These are phyloP conservation scores for Hanseniaspora mollemarum DNA, from an alignment of 805 yeast species.

Conservation along the genomic window DNA sequence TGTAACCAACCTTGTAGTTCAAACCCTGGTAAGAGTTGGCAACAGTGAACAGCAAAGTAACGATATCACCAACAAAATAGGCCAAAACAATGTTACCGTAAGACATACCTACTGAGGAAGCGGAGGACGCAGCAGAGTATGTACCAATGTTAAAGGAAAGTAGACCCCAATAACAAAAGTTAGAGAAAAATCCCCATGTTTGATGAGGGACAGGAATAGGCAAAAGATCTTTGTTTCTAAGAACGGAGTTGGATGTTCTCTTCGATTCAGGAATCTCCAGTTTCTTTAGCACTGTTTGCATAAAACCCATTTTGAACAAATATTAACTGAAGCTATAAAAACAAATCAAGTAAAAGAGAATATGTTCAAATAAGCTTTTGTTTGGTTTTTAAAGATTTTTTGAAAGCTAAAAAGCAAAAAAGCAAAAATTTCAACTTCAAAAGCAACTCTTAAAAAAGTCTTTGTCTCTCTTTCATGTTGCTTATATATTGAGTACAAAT, in stretches of 20 bases:
- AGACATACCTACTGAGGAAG: slow-evolving; percentile 36
- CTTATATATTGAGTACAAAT: too few relatives aligned
- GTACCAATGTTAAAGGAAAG: slow-evolving; percentile 37
- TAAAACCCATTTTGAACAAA: background rate
- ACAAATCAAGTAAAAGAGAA: too few relatives aligned
- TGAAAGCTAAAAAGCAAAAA: too few relatives aligned
- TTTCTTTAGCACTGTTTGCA: slow-evolving; percentile 14
- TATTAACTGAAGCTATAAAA: too few relatives aligned
- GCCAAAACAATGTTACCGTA: slow-evolving; percentile 39
- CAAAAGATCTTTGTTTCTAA: slow-evolving; percentile 30
- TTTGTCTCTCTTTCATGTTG: too few relatives aligned
- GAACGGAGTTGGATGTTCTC: slow-evolving; percentile 25
- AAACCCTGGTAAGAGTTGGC: slow-evolving; percentile 40
- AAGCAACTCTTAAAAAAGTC: too few relatives aligned
- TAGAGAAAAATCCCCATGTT: slow-evolving; percentile 34
- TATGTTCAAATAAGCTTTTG: too few relatives aligned
- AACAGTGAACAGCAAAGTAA: slow-evolving; percentile 36
- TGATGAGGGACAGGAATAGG: slow-evolving; percentile 26
- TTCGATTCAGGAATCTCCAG: slow-evolving; percentile 29
- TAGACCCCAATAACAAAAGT: slow-evolving; percentile 37
- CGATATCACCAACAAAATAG: slow-evolving; percentile 37
- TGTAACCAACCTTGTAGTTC: slow-evolving; percentile 41
- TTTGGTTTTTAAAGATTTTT: too few relatives aligned
- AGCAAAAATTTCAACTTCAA: too few relatives aligned
- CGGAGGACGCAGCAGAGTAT: slow-evolving; percentile 37